A percentile compares a stretch with the other conserved stretches of the same genome.
Conservation (phyloP, 805 yeast species). For the Schizosaccharomyces lindneri region DNA sequence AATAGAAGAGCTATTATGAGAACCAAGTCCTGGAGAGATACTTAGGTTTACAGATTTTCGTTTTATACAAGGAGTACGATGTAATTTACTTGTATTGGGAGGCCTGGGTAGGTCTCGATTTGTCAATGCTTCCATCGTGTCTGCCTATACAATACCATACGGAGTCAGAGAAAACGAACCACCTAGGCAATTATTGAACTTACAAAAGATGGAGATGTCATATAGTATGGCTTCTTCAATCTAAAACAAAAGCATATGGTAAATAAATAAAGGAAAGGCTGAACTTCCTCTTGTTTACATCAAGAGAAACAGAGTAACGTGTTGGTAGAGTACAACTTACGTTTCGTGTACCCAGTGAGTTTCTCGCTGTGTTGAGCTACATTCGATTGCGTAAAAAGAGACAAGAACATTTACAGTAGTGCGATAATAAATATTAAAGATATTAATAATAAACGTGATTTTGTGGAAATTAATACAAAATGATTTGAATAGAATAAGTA, state of each 20-base stretch:
- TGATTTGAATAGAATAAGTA: too few relatives aligned
- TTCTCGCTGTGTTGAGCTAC: too few relatives aligned
- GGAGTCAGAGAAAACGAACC: too few relatives aligned
- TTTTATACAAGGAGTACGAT: background rate
- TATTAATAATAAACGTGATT: too few relatives aligned
- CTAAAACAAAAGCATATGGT: background rate
- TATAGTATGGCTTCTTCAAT: too few relatives aligned
- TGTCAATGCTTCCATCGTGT: background rate
- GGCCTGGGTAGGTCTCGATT: background rate
- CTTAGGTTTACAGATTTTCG: background rate
- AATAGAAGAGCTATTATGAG: background rate
- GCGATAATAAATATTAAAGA: background rate
- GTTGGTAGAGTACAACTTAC: background rate
- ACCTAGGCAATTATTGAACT: too few relatives aligned
- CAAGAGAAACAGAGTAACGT: background rate
- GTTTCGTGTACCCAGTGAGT: background rate
- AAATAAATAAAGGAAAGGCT: background rate
- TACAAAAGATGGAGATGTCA: too few relatives aligned
- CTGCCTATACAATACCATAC: too few relatives aligned
- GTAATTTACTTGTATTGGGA: background rate
- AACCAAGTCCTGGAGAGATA: background rate
- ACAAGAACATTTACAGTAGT: too few relatives aligned
- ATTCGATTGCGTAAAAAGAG: too few relatives aligned
- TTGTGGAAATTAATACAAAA: too few relatives aligned
- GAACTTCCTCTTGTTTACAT: background rate